A percentile compares a stretch with the other conserved stretches of the same genome.
These are phyloP conservation scores for Physcomitrellopsis africana DNA, from an alignment of 225 moss, liverwort and hornwort genomes.

Conservation along the genomic window DNA sequence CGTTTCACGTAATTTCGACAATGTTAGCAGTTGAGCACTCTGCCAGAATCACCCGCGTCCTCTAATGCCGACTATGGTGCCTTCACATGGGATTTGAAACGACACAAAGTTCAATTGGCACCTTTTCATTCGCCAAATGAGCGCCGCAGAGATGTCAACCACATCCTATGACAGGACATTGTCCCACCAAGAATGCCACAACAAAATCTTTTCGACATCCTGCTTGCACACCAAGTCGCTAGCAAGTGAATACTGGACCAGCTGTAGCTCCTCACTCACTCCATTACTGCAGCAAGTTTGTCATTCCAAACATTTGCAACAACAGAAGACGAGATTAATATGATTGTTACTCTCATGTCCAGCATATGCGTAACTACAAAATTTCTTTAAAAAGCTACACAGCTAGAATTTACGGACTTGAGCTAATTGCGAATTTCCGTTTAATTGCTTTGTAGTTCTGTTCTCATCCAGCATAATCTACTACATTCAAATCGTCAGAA, in stretches of 20 bases:
- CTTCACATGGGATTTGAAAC: conserved; percentile 9
- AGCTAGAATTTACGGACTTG: conserved; percentile 3
- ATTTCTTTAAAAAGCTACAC: no score
- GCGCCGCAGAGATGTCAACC: not conserved
- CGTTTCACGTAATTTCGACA: no score
- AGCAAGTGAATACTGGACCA: not conserved
- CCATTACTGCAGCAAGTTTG: not conserved
- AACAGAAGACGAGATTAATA: not conserved
- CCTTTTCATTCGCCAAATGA: not conserved
- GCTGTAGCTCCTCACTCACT: conserved; percentile 8
- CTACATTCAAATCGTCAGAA: not conserved
- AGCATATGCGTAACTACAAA: not conserved
- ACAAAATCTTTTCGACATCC: not conserved
- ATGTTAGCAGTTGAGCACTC: no score
- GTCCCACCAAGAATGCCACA: not conserved
- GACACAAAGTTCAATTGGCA: not conserved
- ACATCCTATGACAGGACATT: not conserved
- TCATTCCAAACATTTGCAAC: not conserved
- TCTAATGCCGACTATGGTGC: not conserved
- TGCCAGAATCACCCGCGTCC: conserved; percentile 6
- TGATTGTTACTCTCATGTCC: not conserved
- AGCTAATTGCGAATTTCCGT: conserved; percentile 1
- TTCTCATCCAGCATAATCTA: conserved; percentile 16
- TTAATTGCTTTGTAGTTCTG: conserved; percentile 1
- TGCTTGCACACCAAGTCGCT: conserved; percentile 7